These are phyloP conservation scores for Hericium rajendrae DNA, from an alignment of 768 basidiomycete genomes.

Conservation along the genomic window DNA sequence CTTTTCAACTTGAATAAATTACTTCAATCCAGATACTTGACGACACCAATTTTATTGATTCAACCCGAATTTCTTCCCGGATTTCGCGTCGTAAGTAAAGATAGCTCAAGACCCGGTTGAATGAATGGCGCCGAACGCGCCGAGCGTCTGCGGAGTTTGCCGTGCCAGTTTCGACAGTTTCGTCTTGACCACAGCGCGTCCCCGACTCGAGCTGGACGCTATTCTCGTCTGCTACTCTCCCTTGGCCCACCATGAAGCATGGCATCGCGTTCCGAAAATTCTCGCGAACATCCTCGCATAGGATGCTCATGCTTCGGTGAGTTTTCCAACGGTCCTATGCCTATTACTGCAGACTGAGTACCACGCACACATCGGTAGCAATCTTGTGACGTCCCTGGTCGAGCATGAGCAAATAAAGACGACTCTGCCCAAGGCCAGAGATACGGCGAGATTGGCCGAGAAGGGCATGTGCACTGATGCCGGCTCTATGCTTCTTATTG, in stretches of 20 bases:
- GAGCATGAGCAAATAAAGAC: slow-evolving; percentile 96
- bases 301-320: slow-evolving; percentile 88
- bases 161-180: too few species aligned
- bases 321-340: slow-evolving; percentile 8
- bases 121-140: too few species aligned
- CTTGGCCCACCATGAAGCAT: slow-evolving; percentile 67
- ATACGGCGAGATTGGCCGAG: slow-evolving; percentile 84
- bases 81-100: too few species aligned
- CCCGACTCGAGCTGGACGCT: not conserved
- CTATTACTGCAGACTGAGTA: not conserved
- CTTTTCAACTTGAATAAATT: too few species aligned
- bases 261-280: slow-evolving; percentile 88
- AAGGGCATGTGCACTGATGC: slow-evolving; percentile 49
- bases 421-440: slow-evolving; percentile 90
- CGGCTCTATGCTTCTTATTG: not conserved
- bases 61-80: too few species aligned
- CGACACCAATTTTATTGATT: too few species aligned
- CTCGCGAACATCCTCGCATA: slow-evolving; percentile 83
- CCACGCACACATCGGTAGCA: slow-evolving; percentile 35
- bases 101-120: too few species aligned
- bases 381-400: slow-evolving; percentile 88
- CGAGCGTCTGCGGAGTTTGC: too few species aligned
- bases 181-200: not conserved
- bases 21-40: too few species aligned
- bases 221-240: not conserved